phyloP scores from a whole-genome alignment of 2,329 filamentous ascomycete genomes.

The Trichoderma brevicompactum region DNA sequence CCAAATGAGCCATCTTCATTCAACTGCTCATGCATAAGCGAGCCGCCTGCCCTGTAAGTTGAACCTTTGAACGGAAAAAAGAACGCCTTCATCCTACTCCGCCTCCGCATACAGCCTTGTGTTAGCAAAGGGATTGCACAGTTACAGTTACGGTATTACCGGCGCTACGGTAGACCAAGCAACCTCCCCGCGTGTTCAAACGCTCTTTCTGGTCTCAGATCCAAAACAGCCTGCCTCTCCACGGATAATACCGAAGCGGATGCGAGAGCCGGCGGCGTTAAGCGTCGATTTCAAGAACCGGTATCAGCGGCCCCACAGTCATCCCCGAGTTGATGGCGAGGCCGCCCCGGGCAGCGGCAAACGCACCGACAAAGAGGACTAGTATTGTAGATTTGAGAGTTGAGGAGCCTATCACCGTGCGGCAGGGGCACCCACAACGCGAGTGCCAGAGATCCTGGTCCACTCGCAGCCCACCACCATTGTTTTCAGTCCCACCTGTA shows the following conservation, averaged over 20 bases:
- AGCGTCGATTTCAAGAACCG: neutral
- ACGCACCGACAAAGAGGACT: neutral
- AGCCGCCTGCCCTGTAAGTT: neutral
- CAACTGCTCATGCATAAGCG: neutral
- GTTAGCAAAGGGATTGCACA: neutral
- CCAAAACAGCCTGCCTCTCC: slow-evolving; percentile 7
- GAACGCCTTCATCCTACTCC: neutral
- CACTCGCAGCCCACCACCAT: neutral
- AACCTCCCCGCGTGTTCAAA: neutral
- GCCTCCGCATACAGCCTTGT: neutral
- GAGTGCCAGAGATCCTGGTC: neutral
- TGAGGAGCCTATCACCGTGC: neutral
- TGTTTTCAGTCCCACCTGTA: slow-evolving; percentile 2
- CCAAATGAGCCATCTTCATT: neutral
- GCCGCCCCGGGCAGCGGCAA: neutral
- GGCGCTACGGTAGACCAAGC: neutral
- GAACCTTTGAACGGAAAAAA: neutral
- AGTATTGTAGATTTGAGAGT: neutral
- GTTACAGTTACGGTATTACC: neutral
- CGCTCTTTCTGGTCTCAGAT: neutral
- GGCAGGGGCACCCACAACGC: neutral
- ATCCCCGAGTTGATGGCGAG: slow-evolving; percentile 25
- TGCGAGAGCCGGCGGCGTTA: slow-evolving; percentile 10
- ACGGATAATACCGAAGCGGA: slow-evolving; percentile 12
- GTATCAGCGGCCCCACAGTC: slow-evolving; percentile 9